A percentile compares a stretch with the other conserved stretches of the same genome.
Evolutionary conservation across 331 rosid genomes (phyloP).

Genomic region (Pyracantha coccinea): DNA sequence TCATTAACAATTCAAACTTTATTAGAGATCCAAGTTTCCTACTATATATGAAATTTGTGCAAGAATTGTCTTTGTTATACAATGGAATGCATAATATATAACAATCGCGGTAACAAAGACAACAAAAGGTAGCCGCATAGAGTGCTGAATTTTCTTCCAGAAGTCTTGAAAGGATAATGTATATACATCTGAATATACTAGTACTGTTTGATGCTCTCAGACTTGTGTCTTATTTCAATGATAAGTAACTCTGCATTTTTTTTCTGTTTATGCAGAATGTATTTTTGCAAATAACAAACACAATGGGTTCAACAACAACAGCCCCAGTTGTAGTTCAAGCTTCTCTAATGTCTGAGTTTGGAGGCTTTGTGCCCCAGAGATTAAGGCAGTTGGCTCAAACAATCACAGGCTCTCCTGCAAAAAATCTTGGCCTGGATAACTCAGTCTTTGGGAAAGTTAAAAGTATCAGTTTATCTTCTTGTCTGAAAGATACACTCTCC

Average conservation of each 20-base stretch:
- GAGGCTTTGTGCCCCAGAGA: constrained; percentile 56
- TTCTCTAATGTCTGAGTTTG: constrained; percentile 43
- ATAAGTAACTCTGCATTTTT: neutral
- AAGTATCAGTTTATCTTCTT: constrained; percentile 62
- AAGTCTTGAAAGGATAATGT: neutral
- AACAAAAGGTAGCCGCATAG: neutral
- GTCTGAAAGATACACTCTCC: constrained; percentile 34
- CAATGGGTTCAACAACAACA: constrained; percentile 53
- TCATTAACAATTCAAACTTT: neutral
- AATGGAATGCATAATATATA: neutral
- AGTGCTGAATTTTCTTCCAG: neutral
- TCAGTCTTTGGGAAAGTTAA: constrained; percentile 66
- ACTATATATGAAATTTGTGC: neutral
- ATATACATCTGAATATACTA: neutral
- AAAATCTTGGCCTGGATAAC: constrained; percentile 81
- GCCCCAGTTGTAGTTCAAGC: constrained; percentile 65
- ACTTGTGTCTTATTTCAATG: neutral
- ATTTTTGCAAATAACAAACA: constrained; percentile 63
- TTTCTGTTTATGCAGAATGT: constrained; percentile 45
- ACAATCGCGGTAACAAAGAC: neutral
- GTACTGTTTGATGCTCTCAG: neutral
- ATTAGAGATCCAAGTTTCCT: neutral
- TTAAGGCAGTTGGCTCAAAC: constrained; percentile 64
- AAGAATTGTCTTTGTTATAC: neutral
- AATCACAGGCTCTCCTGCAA: constrained; percentile 38